Evolutionary conservation across 2,329 filamentous ascomycete genomes (phyloP).

Genomic region (Apiospora marii): DNA sequence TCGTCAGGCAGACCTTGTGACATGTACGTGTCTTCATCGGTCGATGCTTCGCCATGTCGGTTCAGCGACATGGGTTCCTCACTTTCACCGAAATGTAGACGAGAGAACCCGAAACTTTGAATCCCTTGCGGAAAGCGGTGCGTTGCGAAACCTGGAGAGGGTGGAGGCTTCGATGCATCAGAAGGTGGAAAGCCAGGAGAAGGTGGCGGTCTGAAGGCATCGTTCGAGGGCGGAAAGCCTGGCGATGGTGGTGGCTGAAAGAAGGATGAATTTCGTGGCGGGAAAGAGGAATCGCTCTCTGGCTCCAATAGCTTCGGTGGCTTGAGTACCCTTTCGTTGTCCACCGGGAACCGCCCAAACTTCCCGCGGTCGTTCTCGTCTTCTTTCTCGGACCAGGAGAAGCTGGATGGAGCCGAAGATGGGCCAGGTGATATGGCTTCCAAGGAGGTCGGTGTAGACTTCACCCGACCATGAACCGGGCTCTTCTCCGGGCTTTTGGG

Average conservation of each 20-base stretch:
- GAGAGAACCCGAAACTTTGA: slow-evolving; percentile 53
- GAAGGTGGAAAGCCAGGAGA: slow-evolving; percentile 32
- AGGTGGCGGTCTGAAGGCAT: slow-evolving; percentile 41
- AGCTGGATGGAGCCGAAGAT: slow-evolving; percentile 71
- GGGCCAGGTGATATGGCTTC: slow-evolving; percentile 67
- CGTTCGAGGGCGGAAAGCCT: slow-evolving; percentile 34
- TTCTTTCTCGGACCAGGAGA: slow-evolving; percentile 64
- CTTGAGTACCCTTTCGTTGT: slow-evolving; percentile 42
- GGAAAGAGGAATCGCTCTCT: slow-evolving; percentile 34
- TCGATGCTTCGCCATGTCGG: slow-evolving; percentile 30
- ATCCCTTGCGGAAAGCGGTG: slow-evolving; percentile 48
- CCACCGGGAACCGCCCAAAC: slow-evolving; percentile 50
- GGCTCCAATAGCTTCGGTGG: slow-evolving; percentile 48
- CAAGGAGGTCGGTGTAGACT: slow-evolving; percentile 58
- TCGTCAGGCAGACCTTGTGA: slow-evolving; percentile 50
- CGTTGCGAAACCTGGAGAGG: slow-evolving; percentile 54
- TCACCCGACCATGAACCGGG: slow-evolving; percentile 57
- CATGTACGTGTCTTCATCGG: slow-evolving; percentile 46
- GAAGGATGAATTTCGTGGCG: slow-evolving; percentile 40
- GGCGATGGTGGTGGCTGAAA: slow-evolving; percentile 39
- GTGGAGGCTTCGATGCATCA: slow-evolving; percentile 47
- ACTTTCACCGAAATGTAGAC: slow-evolving; percentile 40
- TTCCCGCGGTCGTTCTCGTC: slow-evolving; percentile 51
- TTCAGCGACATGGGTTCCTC: slow-evolving; percentile 36
- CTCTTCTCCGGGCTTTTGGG: slow-evolving; percentile 51